Percentiles rank a stretch among this genome's conserved stretches.
Conservation (phyloP, 208 protist genomes). For the Naegleria lovaniensis region DNA sequence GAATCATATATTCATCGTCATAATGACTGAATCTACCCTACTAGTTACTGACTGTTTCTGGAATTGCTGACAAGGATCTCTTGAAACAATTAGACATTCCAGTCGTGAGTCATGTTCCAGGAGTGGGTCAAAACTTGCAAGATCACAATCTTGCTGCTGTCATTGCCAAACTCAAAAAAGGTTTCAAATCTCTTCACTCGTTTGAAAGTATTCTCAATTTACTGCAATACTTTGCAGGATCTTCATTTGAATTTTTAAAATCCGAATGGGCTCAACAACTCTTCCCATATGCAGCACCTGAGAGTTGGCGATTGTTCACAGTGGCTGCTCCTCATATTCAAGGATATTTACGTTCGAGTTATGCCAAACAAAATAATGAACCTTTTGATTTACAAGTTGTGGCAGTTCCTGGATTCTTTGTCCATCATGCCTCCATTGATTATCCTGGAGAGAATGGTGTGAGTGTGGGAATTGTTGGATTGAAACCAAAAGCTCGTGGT, state of each 20-base stretch:
- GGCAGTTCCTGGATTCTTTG: not conserved
- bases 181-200: not conserved
- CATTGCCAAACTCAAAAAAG: not conserved
- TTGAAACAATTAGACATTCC: constrained; percentile 8
- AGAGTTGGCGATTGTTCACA: not conserved
- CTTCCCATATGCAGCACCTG: not conserved
- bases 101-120: not conserved
- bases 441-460: not conserved
- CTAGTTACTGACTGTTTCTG: not conserved
- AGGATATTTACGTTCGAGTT: not conserved
- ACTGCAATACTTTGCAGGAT: not conserved
- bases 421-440: not conserved
- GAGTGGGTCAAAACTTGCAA: constrained; percentile 21
- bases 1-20: no score
- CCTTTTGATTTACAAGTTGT: not conserved
- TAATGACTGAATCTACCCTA: no score
- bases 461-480: not conserved
- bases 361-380: not conserved
- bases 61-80: not conserved
- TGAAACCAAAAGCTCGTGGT: not conserved
- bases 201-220: not conserved
- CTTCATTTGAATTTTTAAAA: not conserved
- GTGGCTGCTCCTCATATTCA: not conserved
- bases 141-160: not conserved
- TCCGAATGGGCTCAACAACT: not conserved